These are phyloP conservation scores for Apiospora phragmitis DNA, from an alignment of 2,329 filamentous ascomycete genomes.

Conservation along the genomic window DNA sequence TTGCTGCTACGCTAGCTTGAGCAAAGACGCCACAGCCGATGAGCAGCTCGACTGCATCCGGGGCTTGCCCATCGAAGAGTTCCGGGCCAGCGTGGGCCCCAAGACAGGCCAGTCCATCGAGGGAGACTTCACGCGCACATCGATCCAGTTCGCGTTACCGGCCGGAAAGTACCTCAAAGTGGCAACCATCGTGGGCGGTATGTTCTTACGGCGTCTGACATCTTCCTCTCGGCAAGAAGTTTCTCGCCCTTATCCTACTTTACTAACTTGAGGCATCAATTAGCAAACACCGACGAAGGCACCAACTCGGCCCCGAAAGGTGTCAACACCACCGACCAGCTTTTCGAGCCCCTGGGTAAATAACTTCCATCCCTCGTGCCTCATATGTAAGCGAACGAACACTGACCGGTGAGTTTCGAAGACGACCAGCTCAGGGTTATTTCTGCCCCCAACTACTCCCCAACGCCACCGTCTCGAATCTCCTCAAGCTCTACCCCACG, in stretches of 20 bases:
- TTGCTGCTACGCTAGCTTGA: constrained; percentile 31
- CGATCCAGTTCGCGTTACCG: constrained; percentile 6
- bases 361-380: too few relatives aligned
- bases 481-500: constrained; percentile 14
- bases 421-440: constrained; percentile 31
- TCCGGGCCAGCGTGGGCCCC: background rate
- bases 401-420: background rate
- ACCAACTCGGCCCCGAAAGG: constrained; percentile 27
- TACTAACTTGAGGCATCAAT: background rate
- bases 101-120: constrained; percentile 9
- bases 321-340: background rate
- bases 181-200: background rate
- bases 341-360: background rate
- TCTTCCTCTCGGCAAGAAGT: too few relatives aligned
- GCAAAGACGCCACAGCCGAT: background rate
- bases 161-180: background rate
- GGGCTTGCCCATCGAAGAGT: background rate
- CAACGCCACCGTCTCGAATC: background rate
- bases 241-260: background rate
- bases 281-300: constrained; percentile 29
- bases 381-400: background rate
- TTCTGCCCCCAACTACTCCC: background rate
- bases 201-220: too few relatives aligned
- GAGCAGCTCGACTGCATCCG: constrained; percentile 2
- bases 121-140: constrained; percentile 9